Conservation (phyloP, 2,329 filamentous ascomycete genomes). For the Sclerotinia sclerotiorum region DNA sequence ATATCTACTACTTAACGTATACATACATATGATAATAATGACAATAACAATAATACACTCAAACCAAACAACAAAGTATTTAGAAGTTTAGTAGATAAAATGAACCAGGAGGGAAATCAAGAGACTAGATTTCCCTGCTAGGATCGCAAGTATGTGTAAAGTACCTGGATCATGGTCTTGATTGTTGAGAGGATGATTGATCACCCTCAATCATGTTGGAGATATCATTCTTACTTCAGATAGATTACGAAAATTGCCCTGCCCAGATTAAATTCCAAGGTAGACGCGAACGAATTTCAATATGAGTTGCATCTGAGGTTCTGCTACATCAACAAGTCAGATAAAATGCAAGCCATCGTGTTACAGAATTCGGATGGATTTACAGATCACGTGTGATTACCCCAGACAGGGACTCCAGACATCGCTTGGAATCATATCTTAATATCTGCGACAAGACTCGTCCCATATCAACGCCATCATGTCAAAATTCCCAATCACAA, state of each 20-base stretch:
- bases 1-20: neutral
- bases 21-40: neutral
- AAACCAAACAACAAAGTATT: neutral
- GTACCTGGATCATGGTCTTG: too few species aligned
- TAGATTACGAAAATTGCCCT: neutral
- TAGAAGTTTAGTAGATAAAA: neutral
- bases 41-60: too few species aligned
- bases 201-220: too few species aligned
- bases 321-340: neutral
- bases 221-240: neutral
- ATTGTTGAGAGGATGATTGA: neutral
- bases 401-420: slow-evolving; percentile 18
- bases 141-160: too few species aligned
- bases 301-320: neutral
- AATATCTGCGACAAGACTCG: slow-evolving; percentile 15
- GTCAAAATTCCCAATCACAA: neutral
- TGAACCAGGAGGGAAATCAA: neutral
- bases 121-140: too few species aligned
- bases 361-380: too few species aligned
- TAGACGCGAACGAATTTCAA: neutral
- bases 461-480: slow-evolving; percentile 10
- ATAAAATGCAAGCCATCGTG: neutral
- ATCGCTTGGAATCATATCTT: slow-evolving; percentile 18
- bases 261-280: neutral
- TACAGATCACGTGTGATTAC: neutral